phyloP scores from a whole-genome alignment of 257 asterid genomes.

The Cinchona pubescens region DNA sequence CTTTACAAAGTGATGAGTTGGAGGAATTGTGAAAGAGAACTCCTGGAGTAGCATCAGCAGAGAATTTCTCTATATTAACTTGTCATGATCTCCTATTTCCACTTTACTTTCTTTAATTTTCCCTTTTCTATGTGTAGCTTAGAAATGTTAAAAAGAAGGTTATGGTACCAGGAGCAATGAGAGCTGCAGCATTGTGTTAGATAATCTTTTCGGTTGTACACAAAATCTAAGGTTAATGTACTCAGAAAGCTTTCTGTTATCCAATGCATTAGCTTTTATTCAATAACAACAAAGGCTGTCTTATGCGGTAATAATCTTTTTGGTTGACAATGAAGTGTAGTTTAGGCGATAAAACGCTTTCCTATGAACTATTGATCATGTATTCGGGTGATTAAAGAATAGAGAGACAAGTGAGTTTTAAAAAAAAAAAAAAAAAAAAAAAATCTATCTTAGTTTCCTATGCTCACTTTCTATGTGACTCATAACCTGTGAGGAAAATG shows the following conservation, averaged over 20 bases:
- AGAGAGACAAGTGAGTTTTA: background rate
- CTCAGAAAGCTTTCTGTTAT: background rate
- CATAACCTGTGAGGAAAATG: too few species aligned
- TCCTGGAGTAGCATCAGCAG: slow-evolving; percentile 31
- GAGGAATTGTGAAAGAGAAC: slow-evolving; percentile 38
- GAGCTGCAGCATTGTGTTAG: background rate
- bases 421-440: background rate
- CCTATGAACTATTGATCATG: too few species aligned
- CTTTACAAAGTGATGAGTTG: slow-evolving; percentile 33
- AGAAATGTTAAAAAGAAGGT: background rate
- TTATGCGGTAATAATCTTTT: too few species aligned
- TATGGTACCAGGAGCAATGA: background rate
- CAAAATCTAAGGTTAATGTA: background rate
- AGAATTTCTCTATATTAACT: background rate
- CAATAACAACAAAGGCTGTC: background rate
- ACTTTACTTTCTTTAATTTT: background rate
- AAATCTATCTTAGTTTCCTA: too few species aligned
- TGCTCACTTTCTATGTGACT: too few species aligned
- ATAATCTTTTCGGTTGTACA: background rate
- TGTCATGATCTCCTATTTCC: background rate
- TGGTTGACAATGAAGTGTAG: too few species aligned
- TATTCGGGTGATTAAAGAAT: too few species aligned
- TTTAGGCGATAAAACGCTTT: too few species aligned
- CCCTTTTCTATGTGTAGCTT: background rate
- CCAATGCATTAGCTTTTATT: background rate